Evolutionary conservation across 106 monocot species (phyloP).

Genomic region (Acorus calamus): DNA sequence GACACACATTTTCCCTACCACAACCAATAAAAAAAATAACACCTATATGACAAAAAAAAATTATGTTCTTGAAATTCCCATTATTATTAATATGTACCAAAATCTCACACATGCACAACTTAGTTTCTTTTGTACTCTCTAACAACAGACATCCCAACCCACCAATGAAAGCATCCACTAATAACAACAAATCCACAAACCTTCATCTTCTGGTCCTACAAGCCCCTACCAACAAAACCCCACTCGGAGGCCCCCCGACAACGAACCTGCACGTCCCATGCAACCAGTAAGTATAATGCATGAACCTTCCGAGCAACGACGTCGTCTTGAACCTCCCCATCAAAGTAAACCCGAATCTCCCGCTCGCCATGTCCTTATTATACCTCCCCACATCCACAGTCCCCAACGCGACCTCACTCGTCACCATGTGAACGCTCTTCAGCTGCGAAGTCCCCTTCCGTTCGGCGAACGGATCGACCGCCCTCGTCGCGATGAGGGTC

Average conservation of each 20-base stretch:
- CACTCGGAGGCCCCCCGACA: slow-evolving; percentile 44
- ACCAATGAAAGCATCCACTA: no score
- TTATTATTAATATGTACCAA: no score
- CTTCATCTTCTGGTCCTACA: slow-evolving; percentile 30
- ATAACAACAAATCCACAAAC: no score
- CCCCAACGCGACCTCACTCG: slow-evolving; percentile 45
- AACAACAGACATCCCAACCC: no score
- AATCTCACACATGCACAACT: no score
- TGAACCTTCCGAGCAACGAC: slow-evolving; percentile 27
- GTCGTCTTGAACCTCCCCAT: slow-evolving; percentile 32
- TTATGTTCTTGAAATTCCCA: no score
- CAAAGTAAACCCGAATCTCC: slow-evolving; percentile 13
- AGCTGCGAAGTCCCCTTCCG: slow-evolving; percentile 21
- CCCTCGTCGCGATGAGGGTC: slow-evolving; percentile 41
- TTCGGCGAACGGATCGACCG: slow-evolving; percentile 32
- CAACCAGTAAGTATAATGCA: slow-evolving; percentile 34
- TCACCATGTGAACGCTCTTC: slow-evolving; percentile 40
- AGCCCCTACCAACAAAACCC: slow-evolving; percentile 21
- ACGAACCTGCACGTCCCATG: slow-evolving; percentile 20
- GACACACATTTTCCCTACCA: no score
- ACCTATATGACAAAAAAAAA: no score
- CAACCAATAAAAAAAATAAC: no score
- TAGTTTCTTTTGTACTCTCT: no score
- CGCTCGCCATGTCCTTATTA: slow-evolving; percentile 12
- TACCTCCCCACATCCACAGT: slow-evolving; percentile 18